A percentile compares a stretch with the other conserved stretches of the same genome.
These are phyloP conservation scores for Eremochloa ophiuroides DNA, from an alignment of 176 grass and related monocot genomes.

Conservation along the genomic window DNA sequence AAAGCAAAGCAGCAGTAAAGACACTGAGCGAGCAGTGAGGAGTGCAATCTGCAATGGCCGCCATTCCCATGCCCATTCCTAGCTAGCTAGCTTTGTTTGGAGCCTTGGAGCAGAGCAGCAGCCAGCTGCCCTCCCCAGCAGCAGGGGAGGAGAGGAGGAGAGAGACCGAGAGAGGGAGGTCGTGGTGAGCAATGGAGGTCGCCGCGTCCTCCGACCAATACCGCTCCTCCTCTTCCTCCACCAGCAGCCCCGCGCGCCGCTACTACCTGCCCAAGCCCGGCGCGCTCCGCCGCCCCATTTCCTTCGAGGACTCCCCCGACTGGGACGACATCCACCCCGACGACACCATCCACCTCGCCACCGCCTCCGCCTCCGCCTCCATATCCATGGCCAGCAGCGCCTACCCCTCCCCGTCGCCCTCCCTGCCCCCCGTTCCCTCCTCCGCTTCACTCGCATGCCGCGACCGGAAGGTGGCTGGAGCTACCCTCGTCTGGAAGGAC, in stretches of 20 bases:
- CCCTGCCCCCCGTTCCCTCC: background rate
- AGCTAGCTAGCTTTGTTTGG: background rate
- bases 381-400: slow-evolving; percentile 58
- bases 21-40: background rate
- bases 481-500: slow-evolving; percentile 86
- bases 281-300: slow-evolving; percentile 53
- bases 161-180: background rate
- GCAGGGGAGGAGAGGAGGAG: too few species aligned
- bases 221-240: slow-evolving; percentile 78
- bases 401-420: slow-evolving; percentile 49
- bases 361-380: slow-evolving; percentile 39
- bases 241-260: slow-evolving; percentile 50
- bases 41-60: background rate
- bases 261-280: slow-evolving; percentile 78
- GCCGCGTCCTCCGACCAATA: slow-evolving; percentile 64
- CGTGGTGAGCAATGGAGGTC: slow-evolving; percentile 15
- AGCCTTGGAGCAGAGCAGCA: background rate
- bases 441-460: slow-evolving; percentile 22
- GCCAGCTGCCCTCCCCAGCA: too few species aligned
- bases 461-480: slow-evolving; percentile 73
- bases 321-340: slow-evolving; percentile 87
- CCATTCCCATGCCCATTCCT: background rate
- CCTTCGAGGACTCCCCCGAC: slow-evolving; percentile 94
- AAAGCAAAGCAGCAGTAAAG: background rate
- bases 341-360: slow-evolving; percentile 45